Evolutionary conservation across 2,329 filamentous ascomycete genomes (phyloP), one percentile per base, ranked within the genome.

Genomic region (Aaosphaeria pasadenensis): DNA sequence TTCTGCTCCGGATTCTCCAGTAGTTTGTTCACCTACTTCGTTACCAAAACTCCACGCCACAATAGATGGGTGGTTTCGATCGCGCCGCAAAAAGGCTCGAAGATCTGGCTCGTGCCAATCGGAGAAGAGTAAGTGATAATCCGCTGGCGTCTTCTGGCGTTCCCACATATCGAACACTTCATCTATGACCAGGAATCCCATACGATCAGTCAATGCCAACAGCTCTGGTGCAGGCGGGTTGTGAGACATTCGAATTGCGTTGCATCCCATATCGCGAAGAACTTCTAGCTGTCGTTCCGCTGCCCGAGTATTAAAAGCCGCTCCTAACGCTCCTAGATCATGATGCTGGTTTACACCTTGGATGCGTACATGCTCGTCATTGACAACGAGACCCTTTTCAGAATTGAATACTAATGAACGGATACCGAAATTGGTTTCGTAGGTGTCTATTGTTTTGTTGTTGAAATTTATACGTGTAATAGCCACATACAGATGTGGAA

Each of bases 41-140:
- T 83, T 83, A 3, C 80, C 79, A 43, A 77, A 71, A 50, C 76
- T 78, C 79, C 79, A 81, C 1, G 69, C 67, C 30, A 79, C 66
- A 24, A 82, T 64, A 1, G 78, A 80, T 3, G 79, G 73, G 56
- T 81, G 78, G 55, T 82, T 82, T 13, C 78, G 69, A 58, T 82
- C 79, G 6, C 79, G 74, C 4, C 77, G 72, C n/a, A 82, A 55
- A 48, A 81, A 77, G 1, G 73, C 55, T 0, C 79, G 74, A 5
- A 80, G 67, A 46, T 81, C 78, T 0, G 77, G 66, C 63, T 82
- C 78, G 49, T 76, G 69, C 79, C 79, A 82, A 42, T 81, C 78
- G 0, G 62, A 30, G 48, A 80, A 82, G 50, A 81, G 73, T 11
- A 76, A 55, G 51, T 79, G 74, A 54, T 76, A 81, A 56, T 81